Evolutionary conservation across 345 rosid species (phyloP).

Genomic region (Mallotus nudiflorus): DNA sequence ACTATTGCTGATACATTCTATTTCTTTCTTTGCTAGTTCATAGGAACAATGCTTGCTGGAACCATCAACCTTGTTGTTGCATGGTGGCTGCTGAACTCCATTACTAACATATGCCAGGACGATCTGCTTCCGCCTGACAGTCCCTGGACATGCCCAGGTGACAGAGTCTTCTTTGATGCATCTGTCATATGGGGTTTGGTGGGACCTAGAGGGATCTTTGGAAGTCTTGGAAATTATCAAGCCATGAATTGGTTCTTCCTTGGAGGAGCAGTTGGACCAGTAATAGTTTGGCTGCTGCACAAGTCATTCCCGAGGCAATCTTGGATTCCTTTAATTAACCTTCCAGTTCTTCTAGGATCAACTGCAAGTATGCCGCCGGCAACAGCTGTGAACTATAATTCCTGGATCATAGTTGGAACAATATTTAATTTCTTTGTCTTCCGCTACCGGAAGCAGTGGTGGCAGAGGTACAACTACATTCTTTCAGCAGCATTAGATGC

Average conservation of each 20-base stretch:
- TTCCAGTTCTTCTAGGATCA: constrained; percentile 85
- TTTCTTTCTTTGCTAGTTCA: constrained; percentile 42
- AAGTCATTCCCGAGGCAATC: constrained; percentile 69
- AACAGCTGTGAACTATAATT: constrained; percentile 68
- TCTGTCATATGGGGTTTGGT: constrained; percentile 91
- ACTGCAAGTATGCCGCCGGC: constrained; percentile 82
- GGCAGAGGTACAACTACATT: constrained; percentile 86
- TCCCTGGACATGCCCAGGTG: constrained; percentile 91
- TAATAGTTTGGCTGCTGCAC: constrained; percentile 66
- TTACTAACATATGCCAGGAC: constrained; percentile 74
- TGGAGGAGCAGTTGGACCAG: constrained; percentile 78
- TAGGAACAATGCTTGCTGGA: constrained; percentile 85
- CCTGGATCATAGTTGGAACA: constrained; percentile 79
- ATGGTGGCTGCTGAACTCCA: constrained; percentile 77
- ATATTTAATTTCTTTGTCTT: constrained; percentile 79
- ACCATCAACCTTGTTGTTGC: constrained; percentile 76
- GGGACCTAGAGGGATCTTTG: constrained; percentile 78
- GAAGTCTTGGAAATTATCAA: constrained; percentile 64
- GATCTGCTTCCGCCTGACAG: constrained; percentile 65
- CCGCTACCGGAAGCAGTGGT: constrained; percentile 72
- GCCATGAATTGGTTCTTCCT: constrained; percentile 89
- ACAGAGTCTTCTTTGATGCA: constrained; percentile 88
- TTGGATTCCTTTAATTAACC: constrained; percentile 87
- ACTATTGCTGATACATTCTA: constrained; percentile 6
- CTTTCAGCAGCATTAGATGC: constrained; percentile 88